Conservation (phyloP, 208 protist species). For the Crithidia sp. region DNA sequence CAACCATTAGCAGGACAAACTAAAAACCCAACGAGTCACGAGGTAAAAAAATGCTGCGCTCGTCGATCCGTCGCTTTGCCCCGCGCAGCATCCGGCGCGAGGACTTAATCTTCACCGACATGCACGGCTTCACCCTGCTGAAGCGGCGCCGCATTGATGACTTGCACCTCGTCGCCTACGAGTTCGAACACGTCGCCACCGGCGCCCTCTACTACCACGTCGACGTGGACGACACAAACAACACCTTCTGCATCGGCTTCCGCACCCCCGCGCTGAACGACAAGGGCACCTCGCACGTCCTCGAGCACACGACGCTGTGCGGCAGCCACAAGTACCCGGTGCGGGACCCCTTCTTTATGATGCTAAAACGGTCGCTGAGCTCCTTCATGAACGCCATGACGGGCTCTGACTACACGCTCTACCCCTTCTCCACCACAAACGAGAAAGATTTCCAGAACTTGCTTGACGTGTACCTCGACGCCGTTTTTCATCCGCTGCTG, state of each 20-base stretch:
- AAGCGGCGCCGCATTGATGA: constrained; percentile 67
- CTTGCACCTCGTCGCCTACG: constrained; percentile 80
- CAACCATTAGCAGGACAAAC: neutral
- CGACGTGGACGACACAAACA: constrained; percentile 95
- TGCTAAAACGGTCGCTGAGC: constrained; percentile 89
- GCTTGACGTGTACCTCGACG: constrained; percentile 94
- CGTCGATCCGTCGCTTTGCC: constrained; percentile 39
- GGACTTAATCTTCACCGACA: constrained; percentile 43
- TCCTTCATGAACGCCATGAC: constrained; percentile 96
- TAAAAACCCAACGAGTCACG: neutral
- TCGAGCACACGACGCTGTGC: constrained; percentile 97
- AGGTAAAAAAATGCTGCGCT: constrained; percentile 50
- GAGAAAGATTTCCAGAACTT: constrained; percentile 93
- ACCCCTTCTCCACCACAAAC: constrained; percentile 94
- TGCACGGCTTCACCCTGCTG: constrained; percentile 76
- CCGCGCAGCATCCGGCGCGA: constrained; percentile 20
- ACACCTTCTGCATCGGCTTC: constrained; percentile 97
- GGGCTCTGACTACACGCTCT: constrained; percentile 93
- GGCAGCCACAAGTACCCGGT: constrained; percentile 96
- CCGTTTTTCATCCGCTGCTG: constrained; percentile 90
- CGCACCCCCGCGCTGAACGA: constrained; percentile 93
- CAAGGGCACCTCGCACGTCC: constrained; percentile 96
- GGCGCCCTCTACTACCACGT: constrained; percentile 92
- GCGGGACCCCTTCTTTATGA: constrained; percentile 92
- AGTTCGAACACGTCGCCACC: constrained; percentile 75